Evolutionary conservation across 768 basidiomycete species (phyloP).

Genomic region (Termitomyces eurrhizus): DNA sequence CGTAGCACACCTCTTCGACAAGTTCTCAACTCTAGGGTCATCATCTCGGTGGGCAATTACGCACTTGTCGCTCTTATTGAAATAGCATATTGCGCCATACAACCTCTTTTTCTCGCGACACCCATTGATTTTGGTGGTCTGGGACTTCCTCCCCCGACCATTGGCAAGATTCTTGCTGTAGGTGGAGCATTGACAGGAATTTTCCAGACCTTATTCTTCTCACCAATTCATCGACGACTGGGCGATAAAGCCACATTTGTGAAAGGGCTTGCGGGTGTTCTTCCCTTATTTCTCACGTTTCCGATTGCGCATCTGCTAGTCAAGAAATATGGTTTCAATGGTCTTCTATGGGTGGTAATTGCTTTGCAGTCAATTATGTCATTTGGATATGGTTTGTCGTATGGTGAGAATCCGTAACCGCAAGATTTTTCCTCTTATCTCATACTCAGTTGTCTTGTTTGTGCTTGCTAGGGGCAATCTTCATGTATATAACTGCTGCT

Average conservation of each 20-base stretch:
- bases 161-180: slow-evolving; percentile 55
- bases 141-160: too few species aligned
- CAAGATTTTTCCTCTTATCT: background rate
- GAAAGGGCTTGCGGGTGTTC: background rate
- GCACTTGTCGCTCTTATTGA: too few species aligned
- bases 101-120: too few species aligned
- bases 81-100: too few species aligned
- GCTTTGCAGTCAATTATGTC: slow-evolving; percentile 25
- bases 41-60: too few species aligned
- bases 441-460: background rate
- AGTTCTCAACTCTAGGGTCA: too few species aligned
- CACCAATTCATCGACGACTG: slow-evolving; percentile 23
- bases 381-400: slow-evolving; percentile 1
- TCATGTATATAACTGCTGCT: slow-evolving; percentile 67
- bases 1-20: too few species aligned
- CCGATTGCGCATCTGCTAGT: background rate
- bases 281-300: slow-evolving; percentile 2
- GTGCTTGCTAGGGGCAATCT: slow-evolving; percentile 49
- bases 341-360: background rate
- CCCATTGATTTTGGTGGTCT: too few species aligned
- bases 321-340: background rate
- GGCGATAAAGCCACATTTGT: slow-evolving; percentile 5
- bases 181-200: slow-evolving; percentile 40
- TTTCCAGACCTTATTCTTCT: slow-evolving; percentile 43
- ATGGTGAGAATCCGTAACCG: background rate